phyloP scores from a whole-genome alignment of 2,329 filamentous ascomycete genomes.

The Aspergillus thermomutatus region DNA sequence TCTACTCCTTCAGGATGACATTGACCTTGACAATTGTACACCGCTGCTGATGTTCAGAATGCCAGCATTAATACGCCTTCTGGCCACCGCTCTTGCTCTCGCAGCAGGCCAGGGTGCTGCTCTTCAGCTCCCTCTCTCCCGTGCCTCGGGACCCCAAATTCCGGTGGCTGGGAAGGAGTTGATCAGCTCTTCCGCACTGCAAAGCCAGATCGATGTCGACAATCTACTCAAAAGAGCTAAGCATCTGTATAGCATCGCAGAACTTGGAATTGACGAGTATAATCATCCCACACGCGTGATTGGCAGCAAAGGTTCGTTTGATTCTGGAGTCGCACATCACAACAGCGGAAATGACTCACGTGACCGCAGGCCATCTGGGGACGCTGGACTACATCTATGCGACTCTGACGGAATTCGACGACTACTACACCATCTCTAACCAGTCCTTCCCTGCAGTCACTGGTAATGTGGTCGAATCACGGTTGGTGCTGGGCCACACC shows the following conservation, averaged over 20 bases:
- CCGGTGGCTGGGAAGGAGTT: constrained; percentile 25
- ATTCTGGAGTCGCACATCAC: background rate
- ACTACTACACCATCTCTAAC: constrained; percentile 34
- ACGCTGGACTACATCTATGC: constrained; percentile 62
- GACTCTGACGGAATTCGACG: constrained; percentile 42
- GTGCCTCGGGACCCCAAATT: constrained; percentile 9
- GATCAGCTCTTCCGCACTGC: constrained; percentile 46
- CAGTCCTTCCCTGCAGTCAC: constrained; percentile 61
- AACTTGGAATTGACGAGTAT: constrained; percentile 58
- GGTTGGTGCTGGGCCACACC: constrained; percentile 55
- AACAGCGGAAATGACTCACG: background rate
- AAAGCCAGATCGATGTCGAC: constrained; percentile 50
- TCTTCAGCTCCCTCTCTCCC: constrained; percentile 18
- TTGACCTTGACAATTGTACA: background rate
- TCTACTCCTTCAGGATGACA: too few relatives aligned
- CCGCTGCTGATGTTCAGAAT: background rate
- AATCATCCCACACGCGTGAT: constrained; percentile 69
- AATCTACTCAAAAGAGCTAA: constrained; percentile 59
- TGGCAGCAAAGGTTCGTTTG: constrained; percentile 62
- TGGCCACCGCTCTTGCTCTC: background rate
- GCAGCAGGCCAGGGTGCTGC: constrained; percentile 11
- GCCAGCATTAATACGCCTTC: background rate
- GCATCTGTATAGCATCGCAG: constrained; percentile 60
- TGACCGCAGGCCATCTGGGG: constrained; percentile 51
- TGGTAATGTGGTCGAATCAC: constrained; percentile 59